These are phyloP conservation scores for Lecanicillium sp. DNA, from an alignment of 2,329 filamentous ascomycete genomes.

Conservation along the genomic window DNA sequence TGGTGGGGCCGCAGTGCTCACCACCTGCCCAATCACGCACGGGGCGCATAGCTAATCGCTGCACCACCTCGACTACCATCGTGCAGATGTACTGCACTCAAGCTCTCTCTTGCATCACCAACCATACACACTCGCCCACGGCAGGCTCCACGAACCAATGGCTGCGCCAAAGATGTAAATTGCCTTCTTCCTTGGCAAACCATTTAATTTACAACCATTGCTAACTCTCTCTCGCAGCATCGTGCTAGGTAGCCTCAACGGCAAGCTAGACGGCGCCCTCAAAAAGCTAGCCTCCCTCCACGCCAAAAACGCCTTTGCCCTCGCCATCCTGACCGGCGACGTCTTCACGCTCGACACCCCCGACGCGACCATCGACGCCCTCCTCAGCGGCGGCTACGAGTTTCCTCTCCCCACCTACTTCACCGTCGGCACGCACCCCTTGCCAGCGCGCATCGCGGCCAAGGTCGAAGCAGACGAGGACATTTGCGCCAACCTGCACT, in stretches of 20 bases:
- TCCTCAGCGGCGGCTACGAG: conserved; percentile 64
- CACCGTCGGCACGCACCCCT: conserved; percentile 63
- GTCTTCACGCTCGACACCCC: conserved; percentile 62
- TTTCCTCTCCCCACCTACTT: conserved; percentile 88
- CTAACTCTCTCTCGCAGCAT: conserved; percentile 42
- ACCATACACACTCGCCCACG: not conserved
- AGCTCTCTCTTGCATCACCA: conserved; percentile 4
- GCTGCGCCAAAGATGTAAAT: conserved; percentile 41
- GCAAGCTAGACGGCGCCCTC: conserved; percentile 68
- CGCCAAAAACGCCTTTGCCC: conserved; percentile 78
- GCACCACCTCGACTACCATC: not conserved
- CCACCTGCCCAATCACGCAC: conserved; percentile 20
- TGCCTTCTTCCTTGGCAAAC: too few relatives aligned
- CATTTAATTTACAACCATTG: too few relatives aligned
- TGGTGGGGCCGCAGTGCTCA: conserved; percentile 3
- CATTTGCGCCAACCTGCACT: conserved; percentile 86
- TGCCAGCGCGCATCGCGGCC: conserved; percentile 64
- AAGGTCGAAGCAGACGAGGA: conserved; percentile 67
- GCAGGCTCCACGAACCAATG: conserved; percentile 23
- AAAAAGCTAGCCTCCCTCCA: conserved; percentile 75
- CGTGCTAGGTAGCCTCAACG: conserved; percentile 76
- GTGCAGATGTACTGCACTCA: not conserved
- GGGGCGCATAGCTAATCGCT: conserved; percentile 21
- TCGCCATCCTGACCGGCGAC: conserved; percentile 78
- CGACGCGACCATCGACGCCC: conserved; percentile 48